Conservation (phyloP, 768 basidiomycete genomes). For the Flagelloscypha sp. region DNA sequence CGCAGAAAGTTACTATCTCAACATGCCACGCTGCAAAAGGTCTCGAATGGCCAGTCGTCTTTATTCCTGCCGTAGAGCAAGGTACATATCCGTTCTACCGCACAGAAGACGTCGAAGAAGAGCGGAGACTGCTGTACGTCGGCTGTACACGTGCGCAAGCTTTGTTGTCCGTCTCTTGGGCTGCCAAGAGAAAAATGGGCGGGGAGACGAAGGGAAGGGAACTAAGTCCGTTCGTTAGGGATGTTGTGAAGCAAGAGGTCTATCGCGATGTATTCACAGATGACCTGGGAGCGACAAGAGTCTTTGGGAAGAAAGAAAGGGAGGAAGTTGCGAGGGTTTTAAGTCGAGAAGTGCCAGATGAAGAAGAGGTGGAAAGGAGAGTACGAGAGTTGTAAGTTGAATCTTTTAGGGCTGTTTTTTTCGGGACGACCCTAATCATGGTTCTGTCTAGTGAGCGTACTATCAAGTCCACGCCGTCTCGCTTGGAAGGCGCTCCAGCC, state of each 20-base stretch:
- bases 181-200: constrained; percentile 39
- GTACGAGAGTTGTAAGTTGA: constrained; percentile 43
- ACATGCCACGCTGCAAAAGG: constrained; percentile 91
- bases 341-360: constrained; percentile 32
- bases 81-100: constrained; percentile 73
- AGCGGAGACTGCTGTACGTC: constrained; percentile 83
- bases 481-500: constrained; percentile 3
- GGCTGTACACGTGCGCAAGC: constrained; percentile 81
- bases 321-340: constrained; percentile 48
- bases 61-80: constrained; percentile 67
- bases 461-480: constrained; percentile 11
- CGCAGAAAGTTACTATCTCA: constrained; percentile 71
- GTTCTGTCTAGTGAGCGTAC: neutral
- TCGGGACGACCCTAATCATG: constrained; percentile 3
- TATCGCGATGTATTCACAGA: constrained; percentile 36
- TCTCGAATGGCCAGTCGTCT: constrained; percentile 87
- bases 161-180: constrained; percentile 52
- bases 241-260: constrained; percentile 28
- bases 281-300: constrained; percentile 31
- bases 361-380: constrained; percentile 31
- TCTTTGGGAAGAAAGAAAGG: constrained; percentile 34
- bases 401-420: constrained; percentile 5
- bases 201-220: constrained; percentile 45
- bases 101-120: constrained; percentile 71
- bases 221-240: constrained; percentile 51